A percentile compares a stretch with the other conserved stretches of the same genome.
phyloP scores from a whole-genome alignment of 345 rosid species.

The Turnera subulata region DNA sequence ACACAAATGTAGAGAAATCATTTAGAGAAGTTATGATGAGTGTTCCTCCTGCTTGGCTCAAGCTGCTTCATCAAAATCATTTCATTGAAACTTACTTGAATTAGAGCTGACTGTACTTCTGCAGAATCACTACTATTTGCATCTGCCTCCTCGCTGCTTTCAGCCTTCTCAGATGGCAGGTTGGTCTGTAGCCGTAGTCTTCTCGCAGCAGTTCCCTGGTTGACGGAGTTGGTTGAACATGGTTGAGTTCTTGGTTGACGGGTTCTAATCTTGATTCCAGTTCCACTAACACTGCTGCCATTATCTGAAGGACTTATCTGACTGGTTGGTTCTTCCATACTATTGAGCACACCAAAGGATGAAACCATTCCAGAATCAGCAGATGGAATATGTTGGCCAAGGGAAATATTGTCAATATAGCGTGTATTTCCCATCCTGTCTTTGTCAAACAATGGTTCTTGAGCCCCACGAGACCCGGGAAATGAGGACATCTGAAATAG shows the following conservation, averaged over 20 bases:
- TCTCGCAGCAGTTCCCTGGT: constrained; percentile 64
- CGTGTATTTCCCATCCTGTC: constrained; percentile 22
- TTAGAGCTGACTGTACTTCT: constrained; percentile 36
- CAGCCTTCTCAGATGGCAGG: not conserved
- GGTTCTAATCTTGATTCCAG: constrained; percentile 49
- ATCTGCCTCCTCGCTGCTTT: constrained; percentile 14
- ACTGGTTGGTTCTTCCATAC: constrained; percentile 29
- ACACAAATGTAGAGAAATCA: not conserved
- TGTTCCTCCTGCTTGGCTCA: not conserved
- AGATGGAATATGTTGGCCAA: constrained; percentile 32
- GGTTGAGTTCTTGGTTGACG: constrained; percentile 35
- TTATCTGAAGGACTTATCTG: constrained; percentile 28
- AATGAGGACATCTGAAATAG: constrained; percentile 33
- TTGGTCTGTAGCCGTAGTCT: constrained; percentile 49
- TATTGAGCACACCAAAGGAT: constrained; percentile 27
- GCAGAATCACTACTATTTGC: constrained; percentile 24
- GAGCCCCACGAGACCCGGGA: constrained; percentile 24
- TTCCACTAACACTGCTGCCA: constrained; percentile 23
- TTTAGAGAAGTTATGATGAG: not conserved
- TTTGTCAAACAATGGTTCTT: constrained; percentile 18
- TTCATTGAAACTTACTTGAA: constrained; percentile 35
- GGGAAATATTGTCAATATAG: constrained; percentile 14
- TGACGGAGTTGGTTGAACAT: constrained; percentile 16
- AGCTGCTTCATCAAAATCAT: not conserved
- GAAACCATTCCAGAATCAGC: constrained; percentile 33